Base-by-base conservation (phyloP, 495 filamentous ascomycete genomes). In the Daldinia vernicosa region DNA sequence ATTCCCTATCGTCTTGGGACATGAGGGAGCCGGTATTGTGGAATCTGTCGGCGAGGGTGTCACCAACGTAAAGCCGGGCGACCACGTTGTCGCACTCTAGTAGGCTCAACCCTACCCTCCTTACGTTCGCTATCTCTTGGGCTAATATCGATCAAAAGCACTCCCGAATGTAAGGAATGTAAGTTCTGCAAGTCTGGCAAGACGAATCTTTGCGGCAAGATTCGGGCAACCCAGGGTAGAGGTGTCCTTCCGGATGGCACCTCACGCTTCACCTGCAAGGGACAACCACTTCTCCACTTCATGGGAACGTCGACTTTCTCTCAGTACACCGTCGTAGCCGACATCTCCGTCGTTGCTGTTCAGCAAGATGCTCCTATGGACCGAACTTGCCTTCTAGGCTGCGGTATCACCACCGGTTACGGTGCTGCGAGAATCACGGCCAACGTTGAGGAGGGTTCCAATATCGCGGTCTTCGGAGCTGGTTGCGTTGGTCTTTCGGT, bases 151-250 rank as follows among this genome's bases (percentile, higher is more conserved):
- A 19, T 24, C 24, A 26, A 74, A 74, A 97, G 93, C 86, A 98
- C 94, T 27, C 96, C 95, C 64, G 95, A 99, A 84, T 99, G 95
- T 85, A 81, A 85, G 56, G 94, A 98, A 79, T 99, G 95, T 90
- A 99, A 99, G 83, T 98, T 99, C 89, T 99, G 95, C 90, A 92
- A 90, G 80, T 98, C 95, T 58, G 94, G 93, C 84, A 99, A 99
- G 90, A 99, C 95, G 74, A 99, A 99, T 83, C 92, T 99, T 57
- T 99, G 95, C 84, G 95, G 96, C 79, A 98, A 98, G 87, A 99
- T 99, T 83, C 92, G 95, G 72, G 92, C 93, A 30, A 99, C 95
- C 12, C 95, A 99, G 83, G 95, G 95, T 71, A 89, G 86, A 77
- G 95, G 95, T 79, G 92, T 98, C 59, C 97, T 99, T 94, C 95